Evolutionary conservation across 2,329 filamentous ascomycete species (phyloP), one percentile per base, ranked within the genome.

Genomic region (Phialophora macrospora): DNA sequence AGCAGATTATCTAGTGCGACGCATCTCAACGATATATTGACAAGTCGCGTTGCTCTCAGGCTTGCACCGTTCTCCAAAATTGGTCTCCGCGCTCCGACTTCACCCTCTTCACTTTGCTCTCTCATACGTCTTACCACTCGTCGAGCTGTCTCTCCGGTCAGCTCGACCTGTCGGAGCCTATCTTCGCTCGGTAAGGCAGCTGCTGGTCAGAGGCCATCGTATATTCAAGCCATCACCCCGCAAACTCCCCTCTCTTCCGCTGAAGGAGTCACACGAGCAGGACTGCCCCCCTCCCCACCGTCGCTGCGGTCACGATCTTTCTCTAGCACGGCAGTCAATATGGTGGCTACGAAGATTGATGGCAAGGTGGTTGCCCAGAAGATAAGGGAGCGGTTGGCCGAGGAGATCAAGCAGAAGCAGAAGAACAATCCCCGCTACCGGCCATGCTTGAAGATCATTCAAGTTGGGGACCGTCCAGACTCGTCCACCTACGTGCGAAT

Each of bases 401-500:
- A 82, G 55, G 89, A 97, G 79, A 96, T 99, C 79, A 85, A 87
- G 72, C 84, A 91, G 77, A 90, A 88, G 77, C 94, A 97, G 80
- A 85, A 87, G 80, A 79, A 83, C 67, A 97, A 97, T 77, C 90
- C 94, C 48, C 86, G 93, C 73, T 99, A 93, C 83, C 88, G 89
- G 81, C 95, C 95, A 60, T 90, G 87, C 71, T 84, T 99, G 77
- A 95, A 93, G 78, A 99, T 99, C 78, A 90, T 99, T 72, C 95
- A 99, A 87, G 95, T 99, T 73, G 95, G 93, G 76, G 90, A 93
- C 78, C 89, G 95, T 74, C 92, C 91, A 72, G 95, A 99, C 81
- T 97, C 93, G 44, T 90, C 91, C 75, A 98, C 94, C 60, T 99
- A 99, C 90, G 94, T 99, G 80, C 93, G 93, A 81, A 99, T 99